Percentiles rank a stretch among this genome's conserved stretches.
Conservation (phyloP, 2,329 filamentous ascomycete genomes). For the Pleoardoris graminearum region DNA sequence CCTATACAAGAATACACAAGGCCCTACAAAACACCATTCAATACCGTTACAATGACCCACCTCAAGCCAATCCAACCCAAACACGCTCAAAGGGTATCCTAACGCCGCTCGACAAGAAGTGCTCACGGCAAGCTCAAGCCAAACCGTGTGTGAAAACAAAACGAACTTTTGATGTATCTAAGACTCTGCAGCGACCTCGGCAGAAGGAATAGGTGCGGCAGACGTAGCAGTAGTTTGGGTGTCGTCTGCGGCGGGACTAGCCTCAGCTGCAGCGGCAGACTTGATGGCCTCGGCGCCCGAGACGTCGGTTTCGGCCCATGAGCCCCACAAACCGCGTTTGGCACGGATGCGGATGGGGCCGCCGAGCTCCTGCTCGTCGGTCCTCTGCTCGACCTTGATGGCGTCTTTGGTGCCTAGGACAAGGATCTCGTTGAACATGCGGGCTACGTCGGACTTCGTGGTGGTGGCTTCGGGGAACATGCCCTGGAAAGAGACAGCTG, state of each 20-base stretch:
- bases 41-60: neutral
- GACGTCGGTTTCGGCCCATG: slow-evolving; percentile 78
- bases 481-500: slow-evolving; percentile 84
- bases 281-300: slow-evolving; percentile 50
- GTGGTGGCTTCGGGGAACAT: slow-evolving; percentile 81
- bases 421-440: slow-evolving; percentile 98
- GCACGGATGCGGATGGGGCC: slow-evolving; percentile 80
- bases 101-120: slow-evolving; percentile 7
- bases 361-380: slow-evolving; percentile 66
- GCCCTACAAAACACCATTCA: slow-evolving; percentile 5
- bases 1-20: slow-evolving; percentile 7
- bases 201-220: slow-evolving; percentile 17
- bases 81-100: slow-evolving; percentile 9
- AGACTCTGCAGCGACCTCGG: slow-evolving; percentile 11
- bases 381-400: slow-evolving; percentile 89
- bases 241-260: slow-evolving; percentile 30
- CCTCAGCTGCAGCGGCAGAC: slow-evolving; percentile 32
- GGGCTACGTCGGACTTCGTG: slow-evolving; percentile 87
- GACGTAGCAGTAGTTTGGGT: slow-evolving; percentile 26
- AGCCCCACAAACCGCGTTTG: slow-evolving; percentile 95
- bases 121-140: slow-evolving; percentile 2
- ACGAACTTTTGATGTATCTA: neutral
- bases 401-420: slow-evolving; percentile 97
- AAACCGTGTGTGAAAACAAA: neutral
- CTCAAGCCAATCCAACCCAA: slow-evolving; percentile 1